Base-by-base conservation (phyloP, 164 flowering plant genomes). In the Santalum album region DNA sequence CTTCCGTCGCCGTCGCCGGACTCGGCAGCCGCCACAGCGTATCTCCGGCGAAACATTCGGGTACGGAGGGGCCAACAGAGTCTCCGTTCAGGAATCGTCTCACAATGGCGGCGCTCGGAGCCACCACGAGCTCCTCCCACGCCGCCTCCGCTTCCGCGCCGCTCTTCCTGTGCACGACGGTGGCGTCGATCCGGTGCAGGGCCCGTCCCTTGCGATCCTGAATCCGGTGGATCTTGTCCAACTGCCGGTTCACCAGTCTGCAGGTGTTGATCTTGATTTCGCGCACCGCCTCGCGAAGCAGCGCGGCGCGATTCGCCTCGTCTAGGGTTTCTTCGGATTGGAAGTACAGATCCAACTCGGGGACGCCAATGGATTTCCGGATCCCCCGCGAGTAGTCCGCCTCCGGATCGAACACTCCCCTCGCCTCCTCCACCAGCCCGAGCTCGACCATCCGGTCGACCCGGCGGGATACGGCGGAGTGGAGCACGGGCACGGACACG, bases 321-420 rank as follows among this genome's bases (percentile, higher is more conserved):
- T 63, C 72, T 2, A 22, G 9, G 7, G 25, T 1, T 10, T 16
- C 62, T 45, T 74, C 84, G 1, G 32, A 24, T 2, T 75, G 61
- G 12, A 84, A 64, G 60, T 56, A 84, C n/a, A 20, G 24, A 25
- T 87, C 78, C 35, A 84, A 34, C 55, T 90, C 97, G 0, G 85
- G 85, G 0, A 90, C 81, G 14, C 97, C 95, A 15, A 86, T 87
- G 0, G 97, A 82, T 15, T 70, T 66, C 34, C 92, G 38, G 15
- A 87, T 75, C 3, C 97, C 97, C 1, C 51, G n/a, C 0, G 62
- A 29, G 49, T 86, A 90, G 25, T 80, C 81, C 0, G 66, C 78
- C 3, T 56, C 53, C 2, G 80, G 73, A 1, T 77, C 60, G 56
- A 76, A 87, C 9, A 81, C 25, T 1, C 43, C 35, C 11, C 80